phyloP scores from a whole-genome alignment of 805 yeast species.

The Candida khao-thaluensis region DNA sequence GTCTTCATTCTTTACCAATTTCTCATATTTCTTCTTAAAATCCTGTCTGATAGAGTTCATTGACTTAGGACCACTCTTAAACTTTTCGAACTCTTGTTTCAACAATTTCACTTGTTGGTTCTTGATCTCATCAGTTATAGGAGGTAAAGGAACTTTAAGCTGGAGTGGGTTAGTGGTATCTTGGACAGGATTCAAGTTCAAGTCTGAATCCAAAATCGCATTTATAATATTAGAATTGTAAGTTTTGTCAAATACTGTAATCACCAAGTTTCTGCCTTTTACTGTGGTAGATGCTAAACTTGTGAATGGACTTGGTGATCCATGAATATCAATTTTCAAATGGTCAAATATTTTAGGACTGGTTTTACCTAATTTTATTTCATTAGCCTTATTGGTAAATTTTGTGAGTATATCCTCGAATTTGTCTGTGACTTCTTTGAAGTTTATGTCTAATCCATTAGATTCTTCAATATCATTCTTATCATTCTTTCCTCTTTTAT shows the following conservation, averaged over 20 bases:
- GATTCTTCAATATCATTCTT: slow-evolving; percentile 2
- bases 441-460: slow-evolving; percentile 5
- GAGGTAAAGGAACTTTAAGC: slow-evolving; percentile 71
- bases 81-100: slow-evolving; percentile 65
- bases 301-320: slow-evolving; percentile 46
- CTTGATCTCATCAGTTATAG: slow-evolving; percentile 68
- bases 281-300: slow-evolving; percentile 69
- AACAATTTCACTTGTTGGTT: slow-evolving; percentile 55
- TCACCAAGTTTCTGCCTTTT: slow-evolving; percentile 65
- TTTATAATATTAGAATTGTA: slow-evolving; percentile 68
- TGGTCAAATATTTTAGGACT: slow-evolving; percentile 66
- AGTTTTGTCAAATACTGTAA: slow-evolving; percentile 87
- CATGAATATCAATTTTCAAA: slow-evolving; percentile 49
- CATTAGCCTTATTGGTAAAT: slow-evolving; percentile 57
- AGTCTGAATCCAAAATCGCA: slow-evolving; percentile 62
- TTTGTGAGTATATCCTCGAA: slow-evolving; percentile 50
- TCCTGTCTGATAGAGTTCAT: slow-evolving; percentile 42
- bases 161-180: slow-evolving; percentile 69
- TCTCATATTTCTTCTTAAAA: slow-evolving; percentile 58
- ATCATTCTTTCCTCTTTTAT: neutral
- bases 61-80: slow-evolving; percentile 55
- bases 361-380: slow-evolving; percentile 66
- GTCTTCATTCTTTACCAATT: slow-evolving; percentile 58
- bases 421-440: slow-evolving; percentile 38
- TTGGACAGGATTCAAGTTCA: slow-evolving; percentile 77